Conservation (phyloP, 177 flowering plant species). For the Vitis hybrid region DNA sequence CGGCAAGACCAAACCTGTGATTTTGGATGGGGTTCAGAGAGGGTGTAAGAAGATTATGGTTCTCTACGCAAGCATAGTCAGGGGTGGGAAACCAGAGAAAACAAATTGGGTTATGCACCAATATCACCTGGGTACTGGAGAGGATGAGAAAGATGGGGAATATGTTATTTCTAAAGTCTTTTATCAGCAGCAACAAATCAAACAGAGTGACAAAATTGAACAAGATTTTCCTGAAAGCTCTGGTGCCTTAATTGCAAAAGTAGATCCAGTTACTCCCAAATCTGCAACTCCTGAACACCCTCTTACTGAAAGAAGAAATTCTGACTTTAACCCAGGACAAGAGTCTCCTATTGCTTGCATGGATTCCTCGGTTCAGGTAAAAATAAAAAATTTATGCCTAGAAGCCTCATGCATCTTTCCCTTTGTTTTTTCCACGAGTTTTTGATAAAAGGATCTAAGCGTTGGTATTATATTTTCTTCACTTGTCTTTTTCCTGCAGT, state of each 20-base stretch:
- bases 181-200: conserved; percentile 55
- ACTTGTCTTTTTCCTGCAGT: no score
- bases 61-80: conserved; percentile 48
- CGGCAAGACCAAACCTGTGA: conserved; percentile 76
- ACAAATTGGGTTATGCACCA: conserved; percentile 96
- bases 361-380: conserved; percentile 43
- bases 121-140: conserved; percentile 77
- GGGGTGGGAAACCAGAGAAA: conserved; percentile 67
- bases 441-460: background rate
- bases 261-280: conserved; percentile 73
- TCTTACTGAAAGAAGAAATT: conserved; percentile 38
- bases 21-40: conserved; percentile 54
- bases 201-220: conserved; percentile 55
- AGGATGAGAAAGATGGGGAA: conserved; percentile 81
- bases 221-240: conserved; percentile 38
- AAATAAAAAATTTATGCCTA: background rate
- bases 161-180: conserved; percentile 74
- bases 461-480: no score
- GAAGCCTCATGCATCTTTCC: background rate
- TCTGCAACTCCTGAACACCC: conserved; percentile 75
- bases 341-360: conserved; percentile 14
- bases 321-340: conserved; percentile 22
- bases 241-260: conserved; percentile 34
- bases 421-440: background rate
- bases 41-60: conserved; percentile 92